Percentiles rank a stretch among this genome's conserved stretches.
Conservation (phyloP, 2,329 filamentous ascomycete genomes). For the Colletotrichum gigasporum region DNA sequence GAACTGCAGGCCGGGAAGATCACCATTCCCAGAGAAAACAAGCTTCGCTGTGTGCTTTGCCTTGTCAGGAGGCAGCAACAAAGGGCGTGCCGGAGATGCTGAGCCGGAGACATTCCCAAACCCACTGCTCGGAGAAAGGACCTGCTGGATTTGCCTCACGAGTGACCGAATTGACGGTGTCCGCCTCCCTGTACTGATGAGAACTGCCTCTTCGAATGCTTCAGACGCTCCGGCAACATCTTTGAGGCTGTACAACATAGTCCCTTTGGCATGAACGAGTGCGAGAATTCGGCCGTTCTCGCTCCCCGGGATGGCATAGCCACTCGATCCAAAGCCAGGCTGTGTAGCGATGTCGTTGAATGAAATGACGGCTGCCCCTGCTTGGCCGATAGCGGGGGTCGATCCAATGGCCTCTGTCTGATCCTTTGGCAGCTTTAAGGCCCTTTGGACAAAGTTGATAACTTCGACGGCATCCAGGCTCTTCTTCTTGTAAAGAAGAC, state of each 20-base stretch:
- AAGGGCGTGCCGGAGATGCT: slow-evolving; percentile 54
- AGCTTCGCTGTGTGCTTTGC: slow-evolving; percentile 84
- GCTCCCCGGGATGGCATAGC: slow-evolving; percentile 82
- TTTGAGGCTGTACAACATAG: slow-evolving; percentile 92
- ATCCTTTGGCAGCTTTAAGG: slow-evolving; percentile 53
- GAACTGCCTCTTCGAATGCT: slow-evolving; percentile 93
- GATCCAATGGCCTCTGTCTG: slow-evolving; percentile 47
- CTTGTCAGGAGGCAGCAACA: slow-evolving; percentile 84
- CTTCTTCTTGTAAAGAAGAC: slow-evolving; percentile 84
- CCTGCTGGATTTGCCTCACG: slow-evolving; percentile 79
- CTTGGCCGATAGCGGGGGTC: neutral
- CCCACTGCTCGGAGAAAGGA: slow-evolving; percentile 61
- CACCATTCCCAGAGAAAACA: slow-evolving; percentile 79
- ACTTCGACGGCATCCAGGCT: slow-evolving; percentile 86
- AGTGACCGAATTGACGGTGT: slow-evolving; percentile 79
- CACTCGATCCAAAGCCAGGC: slow-evolving; percentile 66
- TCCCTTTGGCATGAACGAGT: slow-evolving; percentile 97
- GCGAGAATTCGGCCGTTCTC: slow-evolving; percentile 94
- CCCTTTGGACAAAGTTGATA: slow-evolving; percentile 84
- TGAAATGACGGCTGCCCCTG: neutral
- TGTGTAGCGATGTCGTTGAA: slow-evolving; percentile 33
- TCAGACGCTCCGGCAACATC: slow-evolving; percentile 82
- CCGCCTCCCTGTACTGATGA: slow-evolving; percentile 82
- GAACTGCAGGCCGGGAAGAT: slow-evolving; percentile 81
- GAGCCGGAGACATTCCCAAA: slow-evolving; percentile 38